phyloP scores from a whole-genome alignment of 2,329 filamentous ascomycete species.

The Xylariaceae sp. region DNA sequence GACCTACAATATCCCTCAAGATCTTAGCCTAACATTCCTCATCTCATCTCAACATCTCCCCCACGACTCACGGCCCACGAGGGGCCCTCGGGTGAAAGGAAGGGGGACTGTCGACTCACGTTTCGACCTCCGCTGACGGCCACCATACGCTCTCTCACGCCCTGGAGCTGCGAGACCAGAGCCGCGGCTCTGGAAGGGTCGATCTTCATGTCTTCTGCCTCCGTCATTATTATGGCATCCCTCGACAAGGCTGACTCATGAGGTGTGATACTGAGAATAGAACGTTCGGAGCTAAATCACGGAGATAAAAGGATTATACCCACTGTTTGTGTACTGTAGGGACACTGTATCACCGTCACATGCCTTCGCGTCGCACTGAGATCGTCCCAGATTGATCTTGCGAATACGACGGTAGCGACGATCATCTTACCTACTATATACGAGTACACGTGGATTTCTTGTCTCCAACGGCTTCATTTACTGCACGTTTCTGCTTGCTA shows the following conservation, averaged over 20 bases:
- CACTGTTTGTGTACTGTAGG: conserved; percentile 4
- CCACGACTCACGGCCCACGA: too few species aligned
- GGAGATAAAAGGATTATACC: not conserved
- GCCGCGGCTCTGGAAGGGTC: conserved; percentile 56
- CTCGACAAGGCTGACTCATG: too few species aligned
- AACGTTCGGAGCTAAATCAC: not conserved
- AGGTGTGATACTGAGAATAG: too few species aligned
- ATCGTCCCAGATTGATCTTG: too few species aligned
- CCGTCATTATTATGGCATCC: conserved; percentile 37
- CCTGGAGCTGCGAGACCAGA: conserved; percentile 57
- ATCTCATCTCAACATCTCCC: too few species aligned
- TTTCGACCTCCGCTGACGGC: conserved; percentile 48
- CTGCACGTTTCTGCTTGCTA: too few species aligned
- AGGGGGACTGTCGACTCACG: conserved; percentile 38
- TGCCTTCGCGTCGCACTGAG: too few species aligned
- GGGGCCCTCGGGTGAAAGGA: too few species aligned
- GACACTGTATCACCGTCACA: not conserved
- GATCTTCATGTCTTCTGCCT: conserved; percentile 53
- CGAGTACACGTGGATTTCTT: too few species aligned
- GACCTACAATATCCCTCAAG: conserved; percentile 44
- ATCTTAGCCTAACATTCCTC: conserved; percentile 5
- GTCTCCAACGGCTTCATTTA: too few species aligned
- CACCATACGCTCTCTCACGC: conserved; percentile 54
- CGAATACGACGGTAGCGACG: not conserved
- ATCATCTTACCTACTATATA: not conserved